Base-by-base conservation (phyloP, 1,284 basidiomycete species). In the Flammula alnicola region DNA sequence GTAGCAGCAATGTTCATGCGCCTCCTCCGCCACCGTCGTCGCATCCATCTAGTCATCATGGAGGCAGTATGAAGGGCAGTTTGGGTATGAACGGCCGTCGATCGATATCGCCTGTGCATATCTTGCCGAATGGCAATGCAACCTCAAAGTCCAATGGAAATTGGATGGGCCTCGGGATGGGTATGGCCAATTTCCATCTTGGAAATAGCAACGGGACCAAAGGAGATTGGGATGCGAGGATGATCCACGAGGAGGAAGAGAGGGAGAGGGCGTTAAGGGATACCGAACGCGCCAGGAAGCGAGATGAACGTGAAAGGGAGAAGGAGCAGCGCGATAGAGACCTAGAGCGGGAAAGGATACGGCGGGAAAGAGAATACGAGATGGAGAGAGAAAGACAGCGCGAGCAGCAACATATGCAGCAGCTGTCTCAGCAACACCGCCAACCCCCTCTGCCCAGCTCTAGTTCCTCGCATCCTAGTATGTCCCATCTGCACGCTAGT, bases 101-200 rank as follows among this genome's bases (percentile, higher is more conserved):
- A 23, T 71, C 68, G 10, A 61, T 63, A 12, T 69, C 69, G 12
- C 68, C 69, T 33, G 59, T 63, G 16, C 60, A 58, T 45, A 38
- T 59, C 14, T 22, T 54, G 25, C 42, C 57, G 3, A 67, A 67
- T 40, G 66, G 68, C 7, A 27, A 20, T 29, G 20, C 46, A 11
- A 51, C 40, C 9, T 49, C 58, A 22, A 63, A 63, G 45, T 16
- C 47, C n/a, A 63, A 63, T 52, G 64, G 63, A 9, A 44, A 45
- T 17, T 68, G 68, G 67, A 55, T 63, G 44, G 66, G 64, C n/a
- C 41, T 51, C 12, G 58, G 58, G 4, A 57, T 62, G 52, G 57
- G 63, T 5, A 55, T 61, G 47, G 43, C 42, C 3, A 43, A 49
- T 39, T 55, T 57, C 31, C 51, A 52, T 37, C 33, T 51, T 6